Evolutionary conservation across 228 moss, liverwort and hornwort genomes (phyloP), one percentile per base, ranked within the genome.

Genomic region (Sphagnum fallax): DNA sequence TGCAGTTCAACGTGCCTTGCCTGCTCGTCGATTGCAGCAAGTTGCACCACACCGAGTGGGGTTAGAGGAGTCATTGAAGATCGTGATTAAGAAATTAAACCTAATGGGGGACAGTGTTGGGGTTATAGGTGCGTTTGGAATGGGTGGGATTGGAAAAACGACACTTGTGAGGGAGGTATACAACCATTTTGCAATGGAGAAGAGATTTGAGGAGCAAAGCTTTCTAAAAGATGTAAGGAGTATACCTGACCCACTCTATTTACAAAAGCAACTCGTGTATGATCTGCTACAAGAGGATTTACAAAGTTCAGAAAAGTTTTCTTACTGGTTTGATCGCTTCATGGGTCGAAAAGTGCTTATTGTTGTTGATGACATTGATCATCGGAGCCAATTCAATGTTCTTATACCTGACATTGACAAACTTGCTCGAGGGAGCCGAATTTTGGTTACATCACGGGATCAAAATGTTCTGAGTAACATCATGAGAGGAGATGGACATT

Each of bases 81-180:
- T 60, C 0, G 70, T 52, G 15, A 16, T 63, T 52, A 47, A 14
- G 49, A 7, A 32, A 51, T 8, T 70, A 15, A 50, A 70, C 62
- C 49, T 7, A 51, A 62, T 13, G 51, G 52, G 62, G 51, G 83
- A 83, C 5, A 68, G 1, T 53, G 67, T 79, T 60, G 77, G 60
- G 0, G 67, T 83, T 64, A 6, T 70, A 0, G 77, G 79, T 61
- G 70, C 80, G 8, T 69, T 68, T 16, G 83, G 83, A 65, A 75
- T 72, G 77, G 80, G 83, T 8, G 83, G 83, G 0, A 67, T 83
- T 14, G 80, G 83, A 0, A 83, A 83, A 52, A 80, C 83, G 4
- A 83, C 80, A 49, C 70, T 83, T 13, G 77, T 72, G 58, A 10
- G 51, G 8, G 75, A 77, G 53, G 6, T 80, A 7, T 80, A 68